Evolutionary conservation across 306 rosid genomes (phyloP), one percentile per base, ranked within the genome.

Genomic region (Corylus heterophylla): DNA sequence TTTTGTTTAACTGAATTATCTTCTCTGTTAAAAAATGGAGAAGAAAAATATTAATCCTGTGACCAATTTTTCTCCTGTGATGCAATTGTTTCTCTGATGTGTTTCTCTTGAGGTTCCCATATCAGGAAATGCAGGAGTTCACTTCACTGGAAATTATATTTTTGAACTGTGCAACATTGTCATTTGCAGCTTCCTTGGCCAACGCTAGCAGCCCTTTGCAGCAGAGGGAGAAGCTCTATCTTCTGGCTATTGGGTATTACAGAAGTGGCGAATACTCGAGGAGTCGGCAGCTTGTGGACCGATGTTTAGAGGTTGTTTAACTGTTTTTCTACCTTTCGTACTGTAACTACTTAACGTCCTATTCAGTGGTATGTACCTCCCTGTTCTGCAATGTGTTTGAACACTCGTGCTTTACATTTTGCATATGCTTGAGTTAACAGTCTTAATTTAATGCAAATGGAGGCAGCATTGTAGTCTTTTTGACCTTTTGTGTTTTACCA

Each of bases 191-290:
- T 83, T 83, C 94, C 64, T 44, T 87, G 82, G 82, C 75, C 63
- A 77, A 50, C 76, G 71, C 75, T 58, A 79, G 5, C 74, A 81
- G 76, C 75, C 90, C 94, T 76, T 78, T 80, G 85, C 87, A 89
- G 55, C 70, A 75, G 83, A 89, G 97, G 85, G 97, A 94, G 89
- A 91, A 80, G 85, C 81, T 91, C 31, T 94, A 94, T 85, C 98
- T 92, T 71, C 91, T 94, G 74, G 94, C 93, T 51, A 94, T 94
- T 87, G 97, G 98, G 78, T 85, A 88, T 82, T 92, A 91, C 89
- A 85, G 98, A 86, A 86, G 87, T 81, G 88, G 84, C 54, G 89
- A 91, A 59, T 85, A 80, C 83, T 54, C 82, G 1, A 89, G 89
- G 90, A 87, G 98, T 80, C 85, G 97, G 79, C 88, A 87, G 63